phyloP scores from a whole-genome alignment of 345 rosid genomes.

The Populus pruinosa region DNA sequence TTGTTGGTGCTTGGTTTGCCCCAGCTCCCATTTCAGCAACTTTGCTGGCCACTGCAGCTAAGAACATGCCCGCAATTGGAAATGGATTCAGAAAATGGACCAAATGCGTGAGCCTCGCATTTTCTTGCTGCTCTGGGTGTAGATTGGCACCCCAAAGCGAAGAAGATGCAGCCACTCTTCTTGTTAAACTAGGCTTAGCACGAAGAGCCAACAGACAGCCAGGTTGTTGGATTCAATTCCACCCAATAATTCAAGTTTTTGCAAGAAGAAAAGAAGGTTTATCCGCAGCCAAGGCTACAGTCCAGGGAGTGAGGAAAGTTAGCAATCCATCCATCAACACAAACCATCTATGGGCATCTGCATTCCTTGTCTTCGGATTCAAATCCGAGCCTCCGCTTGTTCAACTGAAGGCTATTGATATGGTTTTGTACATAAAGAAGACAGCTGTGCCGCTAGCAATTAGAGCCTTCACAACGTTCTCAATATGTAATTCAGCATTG shows the following conservation, averaged over 20 bases:
- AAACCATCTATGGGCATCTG: constrained; percentile 87
- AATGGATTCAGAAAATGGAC: constrained; percentile 59
- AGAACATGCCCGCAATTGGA: constrained; percentile 50
- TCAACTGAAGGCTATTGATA: constrained; percentile 64
- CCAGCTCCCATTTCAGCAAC: constrained; percentile 58
- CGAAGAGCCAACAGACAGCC: constrained; percentile 50
- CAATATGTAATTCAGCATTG: constrained; percentile 79
- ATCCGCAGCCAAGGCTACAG: constrained; percentile 60
- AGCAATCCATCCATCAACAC: constrained; percentile 48
- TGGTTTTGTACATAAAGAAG: constrained; percentile 73
- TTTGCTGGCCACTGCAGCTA: constrained; percentile 66
- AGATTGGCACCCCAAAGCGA: constrained; percentile 67
- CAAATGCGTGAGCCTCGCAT: constrained; percentile 48
- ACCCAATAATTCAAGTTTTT: constrained; percentile 61
- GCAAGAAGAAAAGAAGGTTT: constrained; percentile 56
- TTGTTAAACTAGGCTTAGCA: constrained; percentile 73
- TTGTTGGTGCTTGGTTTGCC: constrained; percentile 90
- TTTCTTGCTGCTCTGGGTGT: constrained; percentile 62
- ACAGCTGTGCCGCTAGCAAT: constrained; percentile 83
- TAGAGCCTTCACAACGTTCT: constrained; percentile 71
- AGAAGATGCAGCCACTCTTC: constrained; percentile 68
- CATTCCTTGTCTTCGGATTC: constrained; percentile 88
- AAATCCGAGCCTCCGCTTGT: constrained; percentile 79
- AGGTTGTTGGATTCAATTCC: constrained; percentile 81
- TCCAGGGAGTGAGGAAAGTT: constrained; percentile 55